These are phyloP conservation scores for Phytophthora boehmeriae DNA, from an alignment of 352 stramenopile species.

Conservation along the genomic window DNA sequence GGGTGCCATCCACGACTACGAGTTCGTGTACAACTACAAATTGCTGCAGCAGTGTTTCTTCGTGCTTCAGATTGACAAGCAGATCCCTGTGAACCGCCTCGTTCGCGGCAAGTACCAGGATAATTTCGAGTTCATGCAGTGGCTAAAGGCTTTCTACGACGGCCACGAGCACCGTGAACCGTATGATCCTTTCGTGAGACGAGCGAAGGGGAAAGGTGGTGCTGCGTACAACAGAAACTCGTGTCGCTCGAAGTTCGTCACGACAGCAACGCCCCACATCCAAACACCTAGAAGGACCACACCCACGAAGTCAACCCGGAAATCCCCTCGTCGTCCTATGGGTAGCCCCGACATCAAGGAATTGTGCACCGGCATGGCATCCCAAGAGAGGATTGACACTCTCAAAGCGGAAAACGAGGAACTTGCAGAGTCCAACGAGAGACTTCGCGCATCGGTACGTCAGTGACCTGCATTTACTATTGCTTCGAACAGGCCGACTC, in stretches of 20 bases:
- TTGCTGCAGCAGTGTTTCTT: neutral
- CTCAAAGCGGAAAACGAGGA: constrained; percentile 50
- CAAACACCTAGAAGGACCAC: constrained; percentile 2
- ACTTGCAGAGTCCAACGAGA: constrained; percentile 61
- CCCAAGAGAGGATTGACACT: constrained; percentile 49
- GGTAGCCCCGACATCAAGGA: neutral
- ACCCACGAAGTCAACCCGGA: constrained; percentile 4
- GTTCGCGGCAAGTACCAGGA: constrained; percentile 98
- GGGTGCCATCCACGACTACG: constrained; percentile 94
- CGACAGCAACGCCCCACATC: constrained; percentile 5
- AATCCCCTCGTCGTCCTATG: constrained; percentile 15
- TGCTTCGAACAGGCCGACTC: neutral
- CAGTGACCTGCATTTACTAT: neutral
- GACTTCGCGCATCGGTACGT: constrained; percentile 54
- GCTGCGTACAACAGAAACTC: constrained; percentile 60
- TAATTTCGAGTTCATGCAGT: constrained; percentile 99
- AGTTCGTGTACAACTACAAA: constrained; percentile 55
- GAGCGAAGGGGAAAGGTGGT: constrained; percentile 93
- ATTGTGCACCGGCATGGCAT: neutral
- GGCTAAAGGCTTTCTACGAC: constrained; percentile 92
- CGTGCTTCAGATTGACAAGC: neutral
- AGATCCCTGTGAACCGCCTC: constrained; percentile 1
- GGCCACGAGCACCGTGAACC: constrained; percentile 28
- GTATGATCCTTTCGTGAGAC: constrained; percentile 93
- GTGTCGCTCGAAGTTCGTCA: constrained; percentile 4